A percentile compares a stretch with the other conserved stretches of the same genome.
Evolutionary conservation across 1,139 yeast species (phyloP).

Genomic region (Suhomyces bolitotheri): DNA sequence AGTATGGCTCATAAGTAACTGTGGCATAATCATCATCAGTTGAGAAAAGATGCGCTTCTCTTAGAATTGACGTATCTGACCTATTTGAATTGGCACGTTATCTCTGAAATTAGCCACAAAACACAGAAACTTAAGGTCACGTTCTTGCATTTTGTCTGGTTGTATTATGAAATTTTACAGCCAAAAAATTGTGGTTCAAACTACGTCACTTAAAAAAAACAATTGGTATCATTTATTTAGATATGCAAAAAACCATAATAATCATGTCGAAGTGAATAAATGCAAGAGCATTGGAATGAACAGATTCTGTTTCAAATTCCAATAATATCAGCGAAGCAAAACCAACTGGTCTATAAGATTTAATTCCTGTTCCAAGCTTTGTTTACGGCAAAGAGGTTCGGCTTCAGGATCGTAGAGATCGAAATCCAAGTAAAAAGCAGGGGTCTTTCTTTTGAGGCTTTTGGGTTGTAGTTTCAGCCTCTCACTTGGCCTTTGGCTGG

Average conservation of each 20-base stretch:
- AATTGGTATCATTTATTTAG: background rate
- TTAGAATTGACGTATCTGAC: no score
- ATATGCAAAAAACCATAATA: constrained; percentile 3
- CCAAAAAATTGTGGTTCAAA: constrained; percentile 1
- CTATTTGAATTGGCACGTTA: no score
- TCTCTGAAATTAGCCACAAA: no score
- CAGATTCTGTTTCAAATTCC: background rate
- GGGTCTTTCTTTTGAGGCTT: constrained; percentile 3
- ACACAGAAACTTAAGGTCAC: no score
- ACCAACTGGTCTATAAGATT: constrained; percentile 26
- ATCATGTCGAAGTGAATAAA: constrained; percentile 7
- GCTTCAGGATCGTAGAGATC: constrained; percentile 9
- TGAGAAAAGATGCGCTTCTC: no score
- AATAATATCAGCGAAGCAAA: constrained; percentile 7
- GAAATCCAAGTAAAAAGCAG: constrained; percentile 9
- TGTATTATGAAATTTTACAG: no score
- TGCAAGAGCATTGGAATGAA: constrained; percentile 1
- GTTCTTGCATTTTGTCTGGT: no score
- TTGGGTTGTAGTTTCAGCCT: constrained; percentile 8
- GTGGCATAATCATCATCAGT: no score
- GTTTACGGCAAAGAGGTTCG: constrained; percentile 2
- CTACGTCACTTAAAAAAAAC: background rate
- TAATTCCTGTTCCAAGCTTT: constrained; percentile 21
- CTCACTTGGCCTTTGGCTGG: constrained; percentile 14
- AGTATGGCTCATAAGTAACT: no score